Evolutionary conservation across 2,329 filamentous ascomycete species (phyloP).

Genomic region (Colletotrichum caudatum): DNA sequence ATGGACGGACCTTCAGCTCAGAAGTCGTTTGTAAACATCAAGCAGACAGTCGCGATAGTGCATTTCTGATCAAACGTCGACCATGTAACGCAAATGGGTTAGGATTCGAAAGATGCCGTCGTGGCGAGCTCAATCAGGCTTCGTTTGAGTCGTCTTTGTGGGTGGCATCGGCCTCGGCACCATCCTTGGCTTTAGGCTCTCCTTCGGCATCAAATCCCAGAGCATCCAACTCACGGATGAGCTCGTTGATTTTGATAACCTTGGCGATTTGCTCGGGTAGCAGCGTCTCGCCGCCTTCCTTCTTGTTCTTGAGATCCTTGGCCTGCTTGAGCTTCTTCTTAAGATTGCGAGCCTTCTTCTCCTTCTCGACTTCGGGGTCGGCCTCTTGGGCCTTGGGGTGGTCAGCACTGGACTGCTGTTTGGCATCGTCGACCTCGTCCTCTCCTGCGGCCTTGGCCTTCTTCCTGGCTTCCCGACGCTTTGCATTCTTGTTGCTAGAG

Average conservation of each 20-base stretch:
- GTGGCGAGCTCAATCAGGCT: slow-evolving; percentile 4
- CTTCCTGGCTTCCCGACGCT: slow-evolving; percentile 70
- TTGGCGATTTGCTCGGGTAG: slow-evolving; percentile 97
- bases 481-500: slow-evolving; percentile 86
- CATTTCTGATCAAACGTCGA: not conserved
- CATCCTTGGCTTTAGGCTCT: slow-evolving; percentile 61
- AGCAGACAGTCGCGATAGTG: not conserved
- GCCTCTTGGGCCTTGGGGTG: slow-evolving; percentile 55
- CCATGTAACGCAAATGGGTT: not conserved
- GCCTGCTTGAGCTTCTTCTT: slow-evolving; percentile 97
- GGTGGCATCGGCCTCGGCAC: slow-evolving; percentile 6
- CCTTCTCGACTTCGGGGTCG: slow-evolving; percentile 81
- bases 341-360: slow-evolving; percentile 92
- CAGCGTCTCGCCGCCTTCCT: slow-evolving; percentile 84
- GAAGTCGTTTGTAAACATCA: not conserved
- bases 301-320: slow-evolving; percentile 89
- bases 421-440: slow-evolving; percentile 59
- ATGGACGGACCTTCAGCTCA: not conserved
- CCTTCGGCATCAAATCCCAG: slow-evolving; percentile 87
- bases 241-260: slow-evolving; percentile 95
- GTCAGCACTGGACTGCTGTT: slow-evolving; percentile 47
- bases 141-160: slow-evolving; percentile 12
- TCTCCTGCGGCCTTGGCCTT: slow-evolving; percentile 69
- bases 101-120: not conserved
- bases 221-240: slow-evolving; percentile 86